A percentile compares a stretch with the other conserved stretches of the same genome.
phyloP scores from a whole-genome alignment of 352 stramenopile species.

The Pythium rhizo-oryzae region DNA sequence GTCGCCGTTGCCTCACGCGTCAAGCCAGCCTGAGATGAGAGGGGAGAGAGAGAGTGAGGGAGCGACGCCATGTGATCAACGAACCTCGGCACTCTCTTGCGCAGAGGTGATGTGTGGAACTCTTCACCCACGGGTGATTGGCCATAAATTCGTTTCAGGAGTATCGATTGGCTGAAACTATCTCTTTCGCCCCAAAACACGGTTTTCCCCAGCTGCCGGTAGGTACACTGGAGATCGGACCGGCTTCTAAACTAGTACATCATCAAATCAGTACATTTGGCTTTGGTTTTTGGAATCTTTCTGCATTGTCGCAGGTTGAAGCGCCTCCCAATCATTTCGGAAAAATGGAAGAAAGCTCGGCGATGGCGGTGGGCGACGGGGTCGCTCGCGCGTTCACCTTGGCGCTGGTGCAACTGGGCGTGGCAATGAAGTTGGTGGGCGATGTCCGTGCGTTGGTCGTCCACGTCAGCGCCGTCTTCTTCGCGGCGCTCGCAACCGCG shows the following conservation, averaged over 20 bases:
- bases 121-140: slow-evolving; percentile 8
- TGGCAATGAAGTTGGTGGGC: neutral
- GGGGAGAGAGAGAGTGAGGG: slow-evolving; percentile 11
- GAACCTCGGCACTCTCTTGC: slow-evolving; percentile 8
- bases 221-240: neutral
- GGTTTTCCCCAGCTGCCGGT: neutral
- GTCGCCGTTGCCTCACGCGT: neutral
- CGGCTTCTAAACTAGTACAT: slow-evolving; percentile 1
- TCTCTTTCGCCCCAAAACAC: neutral
- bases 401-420: neutral
- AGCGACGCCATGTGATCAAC: slow-evolving; percentile 13
- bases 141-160: neutral
- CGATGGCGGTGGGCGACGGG: neutral
- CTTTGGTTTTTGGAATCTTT: neutral
- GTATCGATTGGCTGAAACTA: slow-evolving; percentile 7
- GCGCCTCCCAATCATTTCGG: neutral
- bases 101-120: slow-evolving; percentile 2
- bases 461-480: slow-evolving; percentile 27
- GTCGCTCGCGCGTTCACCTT: neutral
- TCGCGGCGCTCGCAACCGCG: slow-evolving; percentile 48
- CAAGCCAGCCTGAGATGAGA: slow-evolving; percentile 5
- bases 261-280: neutral
- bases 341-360: slow-evolving; percentile 11
- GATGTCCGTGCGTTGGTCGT: neutral
- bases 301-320: slow-evolving; percentile 6